Evolutionary conservation across 1,284 basidiomycete genomes (phyloP), one percentile per base, ranked within the genome.

Genomic region (Cryptococcus amylolentus): DNA sequence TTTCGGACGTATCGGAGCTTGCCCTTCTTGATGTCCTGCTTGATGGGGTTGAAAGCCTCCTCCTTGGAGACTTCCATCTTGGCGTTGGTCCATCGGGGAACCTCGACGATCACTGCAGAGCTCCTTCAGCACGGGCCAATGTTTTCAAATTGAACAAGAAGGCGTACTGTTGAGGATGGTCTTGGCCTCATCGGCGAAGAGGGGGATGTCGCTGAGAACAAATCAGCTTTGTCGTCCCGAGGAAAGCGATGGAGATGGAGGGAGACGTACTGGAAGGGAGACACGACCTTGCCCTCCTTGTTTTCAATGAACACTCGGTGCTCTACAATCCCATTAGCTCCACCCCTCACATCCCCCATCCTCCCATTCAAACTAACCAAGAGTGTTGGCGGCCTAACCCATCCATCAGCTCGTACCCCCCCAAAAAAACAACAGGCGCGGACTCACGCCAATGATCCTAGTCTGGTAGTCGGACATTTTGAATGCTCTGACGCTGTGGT

Each of bases 61-160:
- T 96, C 92, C 81, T 97, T 98, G 79, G 84, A 93, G 79, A 97
- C 96, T 81, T 98, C 95, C 86, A 96, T 88, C 85, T 97, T 97
- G 57, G 91, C 91, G 83, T 98, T 98, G 78, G 94, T 97, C 96
- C 96, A 99, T 72, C 96, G 88, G 52, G 96, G 96, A 61, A 99
- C 88, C 81, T 98, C 95, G 76, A 97, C 93, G 77, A 97, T 81
- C 92, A 97, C 70, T 76, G 54, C 2, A 12, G 20, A 40, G 27
- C 41, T 54, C 31, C 8, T 57, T 51, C 42, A 46, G 41, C 48
- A 49, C 28, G 47, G 14, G 28, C n/a, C 16, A 49, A 40, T 40
- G 40, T n/a, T 14, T 42, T 27, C 16, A 9, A 46, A 8, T 27
- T 3, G 1, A 18, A 1, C 43, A 10, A 14, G 23, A 28, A 12